A percentile compares a stretch with the other conserved stretches of the same genome.
These are phyloP conservation scores for Fusarium sp. DNA, from an alignment of 2,329 filamentous ascomycete species.

Conservation along the genomic window DNA sequence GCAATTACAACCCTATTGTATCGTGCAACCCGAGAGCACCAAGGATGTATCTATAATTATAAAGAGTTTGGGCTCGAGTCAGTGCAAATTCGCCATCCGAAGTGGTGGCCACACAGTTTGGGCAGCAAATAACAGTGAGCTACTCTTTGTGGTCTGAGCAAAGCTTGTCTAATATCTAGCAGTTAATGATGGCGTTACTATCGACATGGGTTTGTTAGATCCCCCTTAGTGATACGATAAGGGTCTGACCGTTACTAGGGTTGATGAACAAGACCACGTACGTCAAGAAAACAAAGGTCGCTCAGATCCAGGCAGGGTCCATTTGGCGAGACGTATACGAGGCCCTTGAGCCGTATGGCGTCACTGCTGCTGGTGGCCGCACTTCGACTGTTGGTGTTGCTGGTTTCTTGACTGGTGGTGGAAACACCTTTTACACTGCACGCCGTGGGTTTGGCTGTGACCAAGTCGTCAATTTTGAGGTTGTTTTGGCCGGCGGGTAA, in stretches of 20 bases:
- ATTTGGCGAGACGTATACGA: slow-evolving; percentile 23
- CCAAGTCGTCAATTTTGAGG: slow-evolving; percentile 57
- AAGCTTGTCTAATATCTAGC: slow-evolving; percentile 4
- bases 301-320: slow-evolving; percentile 9
- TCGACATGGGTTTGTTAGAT: slow-evolving; percentile 14
- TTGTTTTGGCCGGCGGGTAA: slow-evolving; percentile 52
- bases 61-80: not conserved
- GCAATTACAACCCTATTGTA: slow-evolving; percentile 41
- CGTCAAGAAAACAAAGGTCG: slow-evolving; percentile 14
- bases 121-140: slow-evolving; percentile 25
- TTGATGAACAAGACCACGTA: slow-evolving; percentile 28
- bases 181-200: slow-evolving; percentile 23
- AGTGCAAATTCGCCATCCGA: slow-evolving; percentile 19
- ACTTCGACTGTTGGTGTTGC: slow-evolving; percentile 43
- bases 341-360: slow-evolving; percentile 12
- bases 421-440: slow-evolving; percentile 36
- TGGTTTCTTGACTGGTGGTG: slow-evolving; percentile 48
- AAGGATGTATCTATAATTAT: slow-evolving; percentile 42
- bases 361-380: slow-evolving; percentile 16
- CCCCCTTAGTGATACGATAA: not conserved
- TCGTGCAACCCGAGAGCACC: slow-evolving; percentile 42
- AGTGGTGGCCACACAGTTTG: slow-evolving; percentile 24
- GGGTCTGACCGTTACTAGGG: not conserved
- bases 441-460: slow-evolving; percentile 52
- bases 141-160: accelerated